Percentiles rank a stretch among this genome's conserved stretches.
Evolutionary conservation across 176 grass and related monocot genomes (phyloP).

Genomic region (Microstegium vimineum): DNA sequence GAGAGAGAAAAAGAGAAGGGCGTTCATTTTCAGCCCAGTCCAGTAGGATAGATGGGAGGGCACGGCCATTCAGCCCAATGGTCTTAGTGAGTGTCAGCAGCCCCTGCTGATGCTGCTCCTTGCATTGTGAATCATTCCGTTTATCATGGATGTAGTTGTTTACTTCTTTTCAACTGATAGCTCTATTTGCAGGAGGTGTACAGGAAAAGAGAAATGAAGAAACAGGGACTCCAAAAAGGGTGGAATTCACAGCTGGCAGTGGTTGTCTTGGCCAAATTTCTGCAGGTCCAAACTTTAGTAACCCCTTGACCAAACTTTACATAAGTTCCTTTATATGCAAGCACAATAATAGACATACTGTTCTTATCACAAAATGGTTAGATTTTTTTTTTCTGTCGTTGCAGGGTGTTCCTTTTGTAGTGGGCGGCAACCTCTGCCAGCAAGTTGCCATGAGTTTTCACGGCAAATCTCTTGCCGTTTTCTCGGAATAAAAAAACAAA

Average conservation of each 20-base stretch:
- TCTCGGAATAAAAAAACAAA: not conserved
- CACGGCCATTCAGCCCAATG: not conserved
- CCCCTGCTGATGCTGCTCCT: not conserved
- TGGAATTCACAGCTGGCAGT: not conserved
- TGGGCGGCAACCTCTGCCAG: not conserved
- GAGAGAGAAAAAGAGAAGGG: not conserved
- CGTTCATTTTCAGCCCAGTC: not conserved
- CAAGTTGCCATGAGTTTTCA: not conserved
- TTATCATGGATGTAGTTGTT: not conserved
- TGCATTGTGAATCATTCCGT: not conserved
- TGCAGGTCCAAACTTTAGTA: constrained; percentile 21
- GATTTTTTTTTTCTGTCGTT: not conserved
- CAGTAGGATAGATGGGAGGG: not conserved
- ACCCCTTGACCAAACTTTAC: not conserved
- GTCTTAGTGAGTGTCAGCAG: no score
- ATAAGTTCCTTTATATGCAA: constrained; percentile 3
- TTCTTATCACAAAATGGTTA: not conserved
- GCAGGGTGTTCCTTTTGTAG: not conserved
- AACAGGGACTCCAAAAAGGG: not conserved
- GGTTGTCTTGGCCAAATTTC: not conserved
- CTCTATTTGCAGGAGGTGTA: not conserved
- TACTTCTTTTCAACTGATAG: constrained; percentile 15
- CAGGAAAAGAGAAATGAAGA: not conserved
- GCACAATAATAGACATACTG: not conserved
- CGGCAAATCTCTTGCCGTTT: not conserved